A percentile compares a stretch with the other conserved stretches of the same genome.
Evolutionary conservation across 139 green algal species (phyloP).

Genomic region (Parachlorella kessleri): DNA sequence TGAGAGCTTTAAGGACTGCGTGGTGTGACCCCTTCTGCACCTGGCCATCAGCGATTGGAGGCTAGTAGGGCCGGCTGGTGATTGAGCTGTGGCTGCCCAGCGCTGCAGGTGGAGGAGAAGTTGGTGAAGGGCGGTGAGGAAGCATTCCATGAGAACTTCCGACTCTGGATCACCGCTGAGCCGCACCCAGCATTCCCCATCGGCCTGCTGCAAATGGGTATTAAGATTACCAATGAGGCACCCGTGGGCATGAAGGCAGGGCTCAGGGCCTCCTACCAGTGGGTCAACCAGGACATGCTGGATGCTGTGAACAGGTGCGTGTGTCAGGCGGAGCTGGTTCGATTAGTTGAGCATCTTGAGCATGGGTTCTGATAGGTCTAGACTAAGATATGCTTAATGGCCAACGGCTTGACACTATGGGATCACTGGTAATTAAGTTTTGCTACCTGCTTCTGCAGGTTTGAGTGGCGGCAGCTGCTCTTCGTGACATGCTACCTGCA

Average conservation of each 20-base stretch:
- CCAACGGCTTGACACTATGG: too few species aligned
- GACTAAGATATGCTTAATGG: too few species aligned
- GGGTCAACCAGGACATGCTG: slow-evolving; percentile 88
- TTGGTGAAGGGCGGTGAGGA: slow-evolving; percentile 68
- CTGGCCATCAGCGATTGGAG: too few species aligned
- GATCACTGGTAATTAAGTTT: too few species aligned
- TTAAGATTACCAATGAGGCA: slow-evolving; percentile 88
- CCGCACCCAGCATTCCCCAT: slow-evolving; percentile 93
- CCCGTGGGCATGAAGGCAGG: slow-evolving; percentile 92
- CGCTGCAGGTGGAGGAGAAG: slow-evolving; percentile 78
- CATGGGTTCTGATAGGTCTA: too few species aligned
- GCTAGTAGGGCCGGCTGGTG: too few species aligned
- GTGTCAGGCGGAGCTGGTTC: too few species aligned
- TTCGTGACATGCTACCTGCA: slow-evolving; percentile 95
- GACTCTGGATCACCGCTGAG: slow-evolving; percentile 95
- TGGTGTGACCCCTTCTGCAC: too few species aligned
- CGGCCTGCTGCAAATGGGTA: slow-evolving; percentile 83
- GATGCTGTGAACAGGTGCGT: slow-evolving; percentile 66
- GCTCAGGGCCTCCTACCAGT: slow-evolving; percentile 83
- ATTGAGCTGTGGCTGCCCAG: too few species aligned
- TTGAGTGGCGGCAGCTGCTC: slow-evolving; percentile 93
- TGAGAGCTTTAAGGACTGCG: too few species aligned
- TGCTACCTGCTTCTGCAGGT: not conserved
- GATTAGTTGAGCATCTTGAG: too few species aligned
- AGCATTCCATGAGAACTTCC: slow-evolving; percentile 75